Conservation (phyloP, 768 basidiomycete species). For the Gautieria morchelliformis region DNA sequence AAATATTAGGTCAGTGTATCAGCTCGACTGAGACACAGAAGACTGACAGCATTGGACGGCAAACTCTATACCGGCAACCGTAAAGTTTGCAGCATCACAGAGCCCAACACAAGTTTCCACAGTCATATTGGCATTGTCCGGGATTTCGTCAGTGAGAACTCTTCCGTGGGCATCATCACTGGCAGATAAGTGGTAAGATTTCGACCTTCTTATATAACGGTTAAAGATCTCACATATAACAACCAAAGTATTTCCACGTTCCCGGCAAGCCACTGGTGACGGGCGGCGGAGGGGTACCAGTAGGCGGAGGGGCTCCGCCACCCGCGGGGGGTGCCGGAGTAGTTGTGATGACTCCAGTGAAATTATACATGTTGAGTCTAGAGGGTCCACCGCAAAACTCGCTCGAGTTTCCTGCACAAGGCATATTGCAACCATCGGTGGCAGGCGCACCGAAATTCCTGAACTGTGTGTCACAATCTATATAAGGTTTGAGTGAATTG, state of each 20-base stretch:
- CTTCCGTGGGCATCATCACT: slow-evolving; percentile 58
- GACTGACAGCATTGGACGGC: slow-evolving; percentile 39
- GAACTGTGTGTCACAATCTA: slow-evolving; percentile 40
- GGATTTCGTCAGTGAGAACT: slow-evolving; percentile 36
- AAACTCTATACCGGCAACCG: slow-evolving; percentile 65
- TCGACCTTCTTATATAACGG: background rate
- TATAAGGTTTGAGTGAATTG: slow-evolving; percentile 14
- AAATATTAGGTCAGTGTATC: background rate
- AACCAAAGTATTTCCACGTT: slow-evolving; percentile 51
- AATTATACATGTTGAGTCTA: slow-evolving; percentile 58
- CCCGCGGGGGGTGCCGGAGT: slow-evolving; percentile 29
- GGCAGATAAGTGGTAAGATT: slow-evolving; percentile 18
- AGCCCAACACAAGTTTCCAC: slow-evolving; percentile 52
- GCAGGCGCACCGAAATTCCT: slow-evolving; percentile 38
- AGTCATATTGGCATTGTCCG: slow-evolving; percentile 35
- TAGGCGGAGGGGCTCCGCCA: slow-evolving; percentile 23
- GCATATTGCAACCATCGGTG: slow-evolving; percentile 51
- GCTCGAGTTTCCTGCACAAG: slow-evolving; percentile 49
- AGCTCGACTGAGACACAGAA: background rate
- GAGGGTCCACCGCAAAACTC: slow-evolving; percentile 71
- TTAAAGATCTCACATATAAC: slow-evolving; percentile 46
- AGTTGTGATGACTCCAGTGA: slow-evolving; percentile 45
- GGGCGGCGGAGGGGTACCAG: slow-evolving; percentile 25
- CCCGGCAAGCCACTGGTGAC: slow-evolving; percentile 44
- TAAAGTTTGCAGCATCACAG: slow-evolving; percentile 48